Conservation (phyloP, 2,329 filamentous ascomycete genomes). For the Rachicladosporium sp. region DNA sequence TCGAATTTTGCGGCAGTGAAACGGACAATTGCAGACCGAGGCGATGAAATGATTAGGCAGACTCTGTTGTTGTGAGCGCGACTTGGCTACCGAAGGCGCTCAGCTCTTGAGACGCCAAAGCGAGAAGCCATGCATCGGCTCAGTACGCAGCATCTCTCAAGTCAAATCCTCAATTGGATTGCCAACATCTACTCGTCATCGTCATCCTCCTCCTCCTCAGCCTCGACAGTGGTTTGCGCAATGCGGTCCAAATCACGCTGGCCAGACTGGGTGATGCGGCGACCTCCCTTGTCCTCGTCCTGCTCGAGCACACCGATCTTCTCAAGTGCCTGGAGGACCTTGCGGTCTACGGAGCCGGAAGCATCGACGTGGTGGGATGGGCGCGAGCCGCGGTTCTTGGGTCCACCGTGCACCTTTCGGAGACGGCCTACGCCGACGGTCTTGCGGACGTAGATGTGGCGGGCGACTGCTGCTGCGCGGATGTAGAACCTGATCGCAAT, state of each 20-base stretch:
- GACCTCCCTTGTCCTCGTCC: conserved; percentile 96
- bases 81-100: too few relatives aligned
- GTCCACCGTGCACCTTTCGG: conserved; percentile 80
- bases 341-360: conserved; percentile 90
- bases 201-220: conserved; percentile 36
- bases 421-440: conserved; percentile 97
- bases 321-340: conserved; percentile 93
- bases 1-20: too few relatives aligned
- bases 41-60: too few relatives aligned
- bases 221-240: conserved; percentile 39
- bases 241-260: conserved; percentile 95
- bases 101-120: too few relatives aligned
- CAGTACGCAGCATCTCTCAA: too few relatives aligned
- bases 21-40: too few relatives aligned
- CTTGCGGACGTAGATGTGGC: conserved; percentile 99
- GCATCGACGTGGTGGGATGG: conserved; percentile 94
- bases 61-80: too few relatives aligned
- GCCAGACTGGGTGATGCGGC: conserved; percentile 93
- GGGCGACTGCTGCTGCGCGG: conserved; percentile 87
- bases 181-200: conserved; percentile 14
- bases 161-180: too few relatives aligned
- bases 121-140: too few relatives aligned
- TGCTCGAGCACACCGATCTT: conserved; percentile 98
- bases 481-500: conserved; percentile 47
- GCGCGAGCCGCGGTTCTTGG: conserved; percentile 87